Percentiles rank a stretch among this genome's conserved stretches.
Conservation (phyloP, 805 yeast species). For the Starmerella tilneyi region DNA sequence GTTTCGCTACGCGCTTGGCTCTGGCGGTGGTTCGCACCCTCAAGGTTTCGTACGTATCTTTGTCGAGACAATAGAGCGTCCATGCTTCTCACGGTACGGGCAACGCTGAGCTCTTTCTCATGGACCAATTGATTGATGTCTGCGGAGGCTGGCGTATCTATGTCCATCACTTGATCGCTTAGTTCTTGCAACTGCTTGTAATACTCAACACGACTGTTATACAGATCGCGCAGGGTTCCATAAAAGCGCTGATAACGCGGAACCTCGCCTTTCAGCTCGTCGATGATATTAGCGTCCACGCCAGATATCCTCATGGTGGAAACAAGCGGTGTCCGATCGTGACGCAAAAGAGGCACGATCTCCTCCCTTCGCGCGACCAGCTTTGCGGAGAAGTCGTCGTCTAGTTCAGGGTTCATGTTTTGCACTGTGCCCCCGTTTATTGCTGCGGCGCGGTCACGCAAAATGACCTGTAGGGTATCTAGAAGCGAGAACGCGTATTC, state of each 20-base stretch:
- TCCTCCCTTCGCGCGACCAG: conserved; percentile 24
- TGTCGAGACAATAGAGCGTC: conserved; percentile 21
- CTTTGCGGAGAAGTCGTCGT: conserved; percentile 23
- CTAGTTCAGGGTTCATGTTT: conserved; percentile 15
- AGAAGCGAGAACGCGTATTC: conserved; percentile 42
- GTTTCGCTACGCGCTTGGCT: conserved; percentile 4
- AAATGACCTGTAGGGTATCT: conserved; percentile 30
- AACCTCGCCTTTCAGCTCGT: conserved; percentile 34
- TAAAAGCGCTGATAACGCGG: conserved; percentile 39
- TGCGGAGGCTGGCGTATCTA: conserved; percentile 31
- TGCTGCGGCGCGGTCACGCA: conserved; percentile 36
- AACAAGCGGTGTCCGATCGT: conserved; percentile 7
- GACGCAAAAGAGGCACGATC: conserved; percentile 8
- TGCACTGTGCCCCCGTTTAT: conserved; percentile 32
- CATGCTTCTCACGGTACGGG: conserved; percentile 2
- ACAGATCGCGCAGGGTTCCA: conserved; percentile 48
- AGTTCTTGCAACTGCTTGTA: conserved; percentile 75
- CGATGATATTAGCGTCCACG: background rate
- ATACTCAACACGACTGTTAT: conserved; percentile 71
- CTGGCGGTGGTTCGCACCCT: conserved; percentile 6
- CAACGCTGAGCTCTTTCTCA: conserved; percentile 22
- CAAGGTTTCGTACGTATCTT: conserved; percentile 23
- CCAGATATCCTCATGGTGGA: conserved; percentile 1
- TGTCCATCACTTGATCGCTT: conserved; percentile 66
- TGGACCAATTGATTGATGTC: conserved; percentile 25